These are phyloP conservation scores for Epipyxis sp. DNA, from an alignment of 108 stramenopile genomes.

Conservation along the genomic window DNA sequence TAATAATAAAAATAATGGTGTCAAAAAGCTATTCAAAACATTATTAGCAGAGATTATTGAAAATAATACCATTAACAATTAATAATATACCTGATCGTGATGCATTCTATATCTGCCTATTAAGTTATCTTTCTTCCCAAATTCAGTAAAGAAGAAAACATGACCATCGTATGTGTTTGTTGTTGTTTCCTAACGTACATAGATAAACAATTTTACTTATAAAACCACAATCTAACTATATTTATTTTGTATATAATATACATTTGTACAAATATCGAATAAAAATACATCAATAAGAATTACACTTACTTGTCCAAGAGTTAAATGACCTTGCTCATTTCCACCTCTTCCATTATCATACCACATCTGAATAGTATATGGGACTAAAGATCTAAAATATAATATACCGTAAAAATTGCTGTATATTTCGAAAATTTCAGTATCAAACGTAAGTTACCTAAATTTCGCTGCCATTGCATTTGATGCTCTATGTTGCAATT, in stretches of 20 bases:
- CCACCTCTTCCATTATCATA: not conserved
- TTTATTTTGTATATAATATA: too few relatives aligned
- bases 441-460: not conserved
- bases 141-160: slow-evolving; percentile 26
- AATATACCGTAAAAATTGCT: not conserved
- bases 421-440: not conserved
- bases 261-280: too few relatives aligned
- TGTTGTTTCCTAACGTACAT: too few relatives aligned
- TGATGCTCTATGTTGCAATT: not conserved
- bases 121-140: not conserved
- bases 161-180: slow-evolving; percentile 33
- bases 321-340: not conserved
- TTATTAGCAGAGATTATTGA: too few relatives aligned
- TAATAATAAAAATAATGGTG: too few relatives aligned
- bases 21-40: too few relatives aligned
- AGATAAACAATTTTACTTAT: too few relatives aligned
- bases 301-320: slow-evolving; percentile 6
- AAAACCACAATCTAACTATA: too few relatives aligned
- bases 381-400: not conserved
- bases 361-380: not conserved
- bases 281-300: too few relatives aligned
- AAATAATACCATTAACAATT: not conserved
- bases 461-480: slow-evolving; percentile 1
- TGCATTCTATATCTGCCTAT: not conserved
- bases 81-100: not conserved